Percentiles rank a stretch among this genome's conserved stretches.
Evolutionary conservation across 176 grass and related monocot species (phyloP).

Genomic region (Melocanna baccifera): DNA sequence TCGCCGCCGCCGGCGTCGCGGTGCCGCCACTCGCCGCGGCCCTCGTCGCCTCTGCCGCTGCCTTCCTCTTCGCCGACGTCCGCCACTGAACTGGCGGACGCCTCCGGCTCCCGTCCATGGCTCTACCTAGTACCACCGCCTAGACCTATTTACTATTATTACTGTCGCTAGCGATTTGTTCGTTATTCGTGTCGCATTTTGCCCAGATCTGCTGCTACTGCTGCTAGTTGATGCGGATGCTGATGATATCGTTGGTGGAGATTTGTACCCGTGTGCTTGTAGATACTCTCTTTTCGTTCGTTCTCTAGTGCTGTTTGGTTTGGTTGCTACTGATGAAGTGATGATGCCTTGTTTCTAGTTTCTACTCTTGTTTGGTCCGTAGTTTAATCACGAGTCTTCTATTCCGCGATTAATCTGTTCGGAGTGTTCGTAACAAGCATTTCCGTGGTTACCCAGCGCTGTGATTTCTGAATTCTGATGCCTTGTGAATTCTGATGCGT

Average conservation of each 20-base stretch:
- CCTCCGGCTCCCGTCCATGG: neutral
- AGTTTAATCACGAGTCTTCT: neutral
- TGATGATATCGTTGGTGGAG: neutral
- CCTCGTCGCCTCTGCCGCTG: slow-evolving; percentile 47
- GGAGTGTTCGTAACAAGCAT: neutral
- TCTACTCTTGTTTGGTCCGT: neutral
- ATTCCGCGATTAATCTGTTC: neutral
- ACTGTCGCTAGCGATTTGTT: slow-evolving; percentile 22
- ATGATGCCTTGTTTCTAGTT: neutral
- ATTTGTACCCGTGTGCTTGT: slow-evolving; percentile 22
- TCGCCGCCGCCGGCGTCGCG: slow-evolving; percentile 34
- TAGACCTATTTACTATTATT: slow-evolving; percentile 39
- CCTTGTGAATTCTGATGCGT: neutral
- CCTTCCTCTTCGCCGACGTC: slow-evolving; percentile 48
- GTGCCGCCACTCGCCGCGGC: slow-evolving; percentile 30
- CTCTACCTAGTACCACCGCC: neutral
- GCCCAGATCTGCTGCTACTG: slow-evolving; percentile 31
- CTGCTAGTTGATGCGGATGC: neutral
- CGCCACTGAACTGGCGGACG: slow-evolving; percentile 32
- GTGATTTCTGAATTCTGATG: neutral
- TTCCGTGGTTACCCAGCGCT: neutral
- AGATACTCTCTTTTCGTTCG: slow-evolving; percentile 30
- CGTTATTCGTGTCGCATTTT: slow-evolving; percentile 39
- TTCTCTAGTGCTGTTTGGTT: neutral
- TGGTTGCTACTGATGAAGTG: slow-evolving; percentile 10